phyloP scores from a whole-genome alignment of 2,329 filamentous ascomycete genomes.

The Aspergillus oerlinghausenensis region DNA sequence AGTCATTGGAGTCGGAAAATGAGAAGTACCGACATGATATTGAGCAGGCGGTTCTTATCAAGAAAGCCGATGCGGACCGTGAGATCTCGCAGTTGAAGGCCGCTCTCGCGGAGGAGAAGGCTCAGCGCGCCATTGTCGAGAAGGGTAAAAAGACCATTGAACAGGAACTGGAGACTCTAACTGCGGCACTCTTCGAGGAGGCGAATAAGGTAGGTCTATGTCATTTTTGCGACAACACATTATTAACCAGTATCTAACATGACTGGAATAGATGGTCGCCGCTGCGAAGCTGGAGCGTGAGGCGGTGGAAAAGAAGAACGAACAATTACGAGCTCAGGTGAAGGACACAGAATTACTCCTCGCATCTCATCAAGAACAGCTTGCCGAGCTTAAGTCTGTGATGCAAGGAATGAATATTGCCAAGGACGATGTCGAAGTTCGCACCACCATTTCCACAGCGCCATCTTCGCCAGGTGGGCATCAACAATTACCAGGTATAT shows the following conservation, averaged over 20 bases:
- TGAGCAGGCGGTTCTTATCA: conserved; percentile 69
- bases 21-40: conserved; percentile 67
- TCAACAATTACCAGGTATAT: conserved; percentile 50
- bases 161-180: conserved; percentile 83
- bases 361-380: conserved; percentile 85
- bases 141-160: conserved; percentile 86
- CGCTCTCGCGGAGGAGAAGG: conserved; percentile 61
- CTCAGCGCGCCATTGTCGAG: conserved; percentile 60
- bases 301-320: conserved; percentile 73
- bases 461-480: conserved; percentile 73
- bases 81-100: conserved; percentile 60
- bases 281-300: conserved; percentile 82
- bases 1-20: conserved; percentile 63
- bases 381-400: conserved; percentile 83
- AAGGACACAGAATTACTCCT: conserved; percentile 81
- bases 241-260: conserved; percentile 4
- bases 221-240: background rate
- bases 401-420: conserved; percentile 78
- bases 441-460: conserved; percentile 61
- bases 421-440: conserved; percentile 65
- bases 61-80: conserved; percentile 67
- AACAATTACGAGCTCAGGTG: conserved; percentile 79
- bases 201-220: conserved; percentile 66
- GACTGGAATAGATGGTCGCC: conserved; percentile 69
- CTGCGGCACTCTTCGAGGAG: conserved; percentile 92